Conservation (phyloP, 1,139 yeast species). For the Magnusiomyces tetraspermus region DNA sequence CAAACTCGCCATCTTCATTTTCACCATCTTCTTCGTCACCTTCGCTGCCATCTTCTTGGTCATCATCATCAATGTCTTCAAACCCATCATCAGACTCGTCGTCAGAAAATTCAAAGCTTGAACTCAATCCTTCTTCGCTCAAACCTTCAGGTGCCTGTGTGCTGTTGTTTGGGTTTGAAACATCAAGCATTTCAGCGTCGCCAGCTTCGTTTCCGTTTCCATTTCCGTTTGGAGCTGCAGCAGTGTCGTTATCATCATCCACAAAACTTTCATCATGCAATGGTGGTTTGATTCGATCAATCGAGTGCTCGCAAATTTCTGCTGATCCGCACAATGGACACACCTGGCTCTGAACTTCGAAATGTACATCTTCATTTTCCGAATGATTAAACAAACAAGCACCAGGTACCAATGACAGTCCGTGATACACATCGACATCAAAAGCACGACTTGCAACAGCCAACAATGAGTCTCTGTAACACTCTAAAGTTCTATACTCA, state of each 20-base stretch:
- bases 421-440: conserved; percentile 65
- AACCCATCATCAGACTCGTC: conserved; percentile 19
- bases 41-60: conserved; percentile 19
- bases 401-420: conserved; percentile 74
- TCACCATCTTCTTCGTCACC: conserved; percentile 32
- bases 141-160: conserved; percentile 8
- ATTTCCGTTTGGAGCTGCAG: conserved; percentile 14
- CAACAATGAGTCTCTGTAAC: conserved; percentile 29
- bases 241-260: conserved; percentile 10
- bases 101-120: conserved; percentile 8
- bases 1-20: conserved; percentile 23
- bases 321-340: conserved; percentile 67
- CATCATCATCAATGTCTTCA: conserved; percentile 28
- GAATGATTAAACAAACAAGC: conserved; percentile 84
- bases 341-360: conserved; percentile 61
- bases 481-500: conserved; percentile 22
- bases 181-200: conserved; percentile 2
- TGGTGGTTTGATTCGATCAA: conserved; percentile 7
- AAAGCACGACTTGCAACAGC: conserved; percentile 68
- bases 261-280: conserved; percentile 10
- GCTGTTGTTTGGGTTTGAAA: background rate
- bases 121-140: conserved; percentile 1
- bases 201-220: conserved; percentile 19
- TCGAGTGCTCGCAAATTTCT: conserved; percentile 31
- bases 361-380: conserved; percentile 52